Conservation (phyloP, 75 land plant species). For the Cupressus sempervirens region DNA sequence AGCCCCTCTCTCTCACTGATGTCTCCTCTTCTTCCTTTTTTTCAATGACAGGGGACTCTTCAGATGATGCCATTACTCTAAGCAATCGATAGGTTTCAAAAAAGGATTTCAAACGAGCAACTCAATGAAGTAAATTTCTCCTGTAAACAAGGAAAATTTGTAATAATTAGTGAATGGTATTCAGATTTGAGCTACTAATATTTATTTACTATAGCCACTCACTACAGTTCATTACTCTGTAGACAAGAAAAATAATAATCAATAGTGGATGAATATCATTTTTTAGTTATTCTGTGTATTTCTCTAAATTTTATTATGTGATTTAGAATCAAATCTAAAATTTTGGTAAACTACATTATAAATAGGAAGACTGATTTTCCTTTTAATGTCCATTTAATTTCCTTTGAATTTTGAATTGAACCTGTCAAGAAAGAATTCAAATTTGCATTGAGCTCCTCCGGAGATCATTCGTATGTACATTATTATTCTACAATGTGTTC, state of each 20-base stretch:
- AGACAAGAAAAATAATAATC: not conserved
- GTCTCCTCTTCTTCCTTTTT: conserved; percentile 18
- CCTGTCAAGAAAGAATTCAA: not conserved
- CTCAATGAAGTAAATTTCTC: not conserved
- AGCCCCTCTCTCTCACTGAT: conserved; percentile 13
- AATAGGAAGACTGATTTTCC: not conserved
- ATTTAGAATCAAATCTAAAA: not conserved
- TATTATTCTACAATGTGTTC: too few species aligned
- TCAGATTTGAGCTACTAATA: not conserved
- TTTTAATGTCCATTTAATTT: not conserved
- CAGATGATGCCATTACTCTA: conserved; percentile 49
- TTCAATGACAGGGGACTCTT: conserved; percentile 32
- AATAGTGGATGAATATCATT: not conserved
- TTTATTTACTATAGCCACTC: not conserved
- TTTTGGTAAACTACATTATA: not conserved
- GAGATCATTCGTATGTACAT: too few species aligned
- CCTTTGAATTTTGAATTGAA: not conserved
- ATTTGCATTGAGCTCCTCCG: too few species aligned
- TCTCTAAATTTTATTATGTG: not conserved
- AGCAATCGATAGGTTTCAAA: not conserved
- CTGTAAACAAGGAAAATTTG: not conserved
- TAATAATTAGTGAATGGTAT: not conserved
- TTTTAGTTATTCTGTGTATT: not conserved
- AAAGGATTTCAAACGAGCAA: not conserved
- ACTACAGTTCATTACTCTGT: not conserved